Evolutionary conservation across 306 rosid species (phyloP), one percentile per base, ranked within the genome.

Genomic region (Trifolium dubium): DNA sequence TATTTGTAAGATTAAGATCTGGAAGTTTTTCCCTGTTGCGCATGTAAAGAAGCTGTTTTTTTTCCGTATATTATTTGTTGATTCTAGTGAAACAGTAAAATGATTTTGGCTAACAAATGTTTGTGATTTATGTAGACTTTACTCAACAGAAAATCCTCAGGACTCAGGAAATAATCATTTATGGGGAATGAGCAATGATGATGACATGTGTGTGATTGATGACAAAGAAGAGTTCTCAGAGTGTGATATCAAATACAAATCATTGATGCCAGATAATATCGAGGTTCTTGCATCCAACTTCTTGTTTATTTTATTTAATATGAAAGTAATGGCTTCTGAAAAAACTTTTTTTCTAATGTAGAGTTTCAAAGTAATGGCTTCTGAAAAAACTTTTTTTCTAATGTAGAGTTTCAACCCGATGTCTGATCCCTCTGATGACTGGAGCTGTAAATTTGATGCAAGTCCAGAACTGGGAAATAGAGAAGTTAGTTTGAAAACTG

Each of bases 341-440:
- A 78, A 75, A 64, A 60, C 65, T 12, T 64, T 78, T 68, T 23
- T 51, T 74, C n/a, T n/a, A n/a, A n/a, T n/a, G n/a, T n/a, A n/a
- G n/a, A n/a, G n/a, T n/a, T n/a, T n/a, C n/a, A n/a, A n/a, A n/a
- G n/a, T n/a, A n/a, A n/a, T n/a, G n/a, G n/a, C n/a, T n/a, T n/a
- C n/a, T n/a, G n/a, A n/a, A n/a, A n/a, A n/a, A n/a, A n/a, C n/a
- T 28, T 54, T 78, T 68, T 30, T 56, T 74, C 18, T 69, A 34
- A 41, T 60, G 76, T 80, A 95, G 99, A 95, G 99, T 78, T 92
- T 87, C 81, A 95, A 95, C 82, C 99, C 96, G 3, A 81, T 95
- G 77, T 86, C 93, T 39, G 97, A 95, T 82, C 98, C 99, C 69
- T 83, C 87, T 51, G 98, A 88, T 79, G 97, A 84, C 55, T 87